Conservation (phyloP, 2,329 filamentous ascomycete genomes). For the Aspergillus tamarii region DNA sequence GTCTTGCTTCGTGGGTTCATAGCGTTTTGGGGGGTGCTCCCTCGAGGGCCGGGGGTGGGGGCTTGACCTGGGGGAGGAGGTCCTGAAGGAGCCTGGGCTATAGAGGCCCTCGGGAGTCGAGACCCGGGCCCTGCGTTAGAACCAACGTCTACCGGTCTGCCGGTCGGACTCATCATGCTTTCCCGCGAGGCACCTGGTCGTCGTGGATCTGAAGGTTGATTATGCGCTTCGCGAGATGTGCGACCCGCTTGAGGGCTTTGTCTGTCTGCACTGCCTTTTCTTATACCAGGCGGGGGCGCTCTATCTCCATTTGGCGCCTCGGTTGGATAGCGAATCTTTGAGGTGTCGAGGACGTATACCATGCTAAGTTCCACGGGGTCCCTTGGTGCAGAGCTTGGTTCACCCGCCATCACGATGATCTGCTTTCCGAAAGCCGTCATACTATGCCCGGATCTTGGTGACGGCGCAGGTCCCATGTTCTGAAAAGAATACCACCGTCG, state of each 20-base stretch:
- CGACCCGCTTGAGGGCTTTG: constrained; percentile 44
- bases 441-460: constrained; percentile 89
- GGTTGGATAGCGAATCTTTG: constrained; percentile 94
- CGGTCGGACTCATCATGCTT: constrained; percentile 39
- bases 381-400: constrained; percentile 83
- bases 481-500: constrained; percentile 99
- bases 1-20: constrained; percentile 52
- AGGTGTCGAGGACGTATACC: constrained; percentile 90
- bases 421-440: constrained; percentile 96
- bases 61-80: constrained; percentile 68
- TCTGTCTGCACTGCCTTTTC: constrained; percentile 51
- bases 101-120: constrained; percentile 62
- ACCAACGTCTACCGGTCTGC: constrained; percentile 33
- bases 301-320: constrained; percentile 58
- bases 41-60: constrained; percentile 61
- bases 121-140: constrained; percentile 51
- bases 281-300: constrained; percentile 39
- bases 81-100: constrained; percentile 62
- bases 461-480: constrained; percentile 97
- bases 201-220: constrained; percentile 40
- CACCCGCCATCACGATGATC: constrained; percentile 88
- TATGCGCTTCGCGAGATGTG: constrained; percentile 48
- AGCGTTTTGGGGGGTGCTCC: constrained; percentile 41
- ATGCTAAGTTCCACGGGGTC: constrained; percentile 83
- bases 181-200: constrained; percentile 49